phyloP scores from a whole-genome alignment of 805 yeast species.

The Nakazawaea siamensis region DNA sequence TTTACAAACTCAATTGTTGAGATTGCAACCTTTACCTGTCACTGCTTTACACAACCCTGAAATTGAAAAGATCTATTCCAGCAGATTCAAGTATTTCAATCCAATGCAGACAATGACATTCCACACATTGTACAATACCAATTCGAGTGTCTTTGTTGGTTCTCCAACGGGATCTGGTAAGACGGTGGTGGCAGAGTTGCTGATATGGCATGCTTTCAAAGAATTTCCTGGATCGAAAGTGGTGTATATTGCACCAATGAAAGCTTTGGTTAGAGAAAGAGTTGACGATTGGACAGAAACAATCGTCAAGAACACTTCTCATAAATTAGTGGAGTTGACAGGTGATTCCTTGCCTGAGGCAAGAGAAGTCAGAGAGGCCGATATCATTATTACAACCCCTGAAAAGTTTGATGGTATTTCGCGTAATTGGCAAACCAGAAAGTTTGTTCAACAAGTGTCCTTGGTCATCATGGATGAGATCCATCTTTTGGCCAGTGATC shows the following conservation, averaged over 20 bases:
- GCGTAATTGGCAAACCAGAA: slow-evolving; percentile 76
- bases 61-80: slow-evolving; percentile 60
- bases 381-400: slow-evolving; percentile 75
- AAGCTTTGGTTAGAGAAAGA: slow-evolving; percentile 76
- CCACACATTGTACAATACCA: slow-evolving; percentile 75
- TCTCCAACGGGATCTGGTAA: slow-evolving; percentile 99
- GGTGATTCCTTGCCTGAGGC: slow-evolving; percentile 79
- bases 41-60: slow-evolving; percentile 65
- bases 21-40: slow-evolving; percentile 80
- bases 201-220: slow-evolving; percentile 92
- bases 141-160: slow-evolving; percentile 82
- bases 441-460: slow-evolving; percentile 66
- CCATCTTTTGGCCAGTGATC: slow-evolving; percentile 74
- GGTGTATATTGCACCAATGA: slow-evolving; percentile 86
- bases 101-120: slow-evolving; percentile 99
- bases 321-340: slow-evolving; percentile 65
- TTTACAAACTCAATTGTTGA: slow-evolving; percentile 69
- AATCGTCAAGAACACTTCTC: slow-evolving; percentile 35
- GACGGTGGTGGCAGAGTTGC: slow-evolving; percentile 93
- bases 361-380: slow-evolving; percentile 55
- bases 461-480: slow-evolving; percentile 82
- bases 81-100: slow-evolving; percentile 77
- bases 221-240: slow-evolving; percentile 74
- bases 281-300: slow-evolving; percentile 72
- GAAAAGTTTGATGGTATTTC: slow-evolving; percentile 86